These are phyloP conservation scores for Marasmius oreades DNA, from an alignment of 1,284 basidiomycete genomes.

Conservation along the genomic window DNA sequence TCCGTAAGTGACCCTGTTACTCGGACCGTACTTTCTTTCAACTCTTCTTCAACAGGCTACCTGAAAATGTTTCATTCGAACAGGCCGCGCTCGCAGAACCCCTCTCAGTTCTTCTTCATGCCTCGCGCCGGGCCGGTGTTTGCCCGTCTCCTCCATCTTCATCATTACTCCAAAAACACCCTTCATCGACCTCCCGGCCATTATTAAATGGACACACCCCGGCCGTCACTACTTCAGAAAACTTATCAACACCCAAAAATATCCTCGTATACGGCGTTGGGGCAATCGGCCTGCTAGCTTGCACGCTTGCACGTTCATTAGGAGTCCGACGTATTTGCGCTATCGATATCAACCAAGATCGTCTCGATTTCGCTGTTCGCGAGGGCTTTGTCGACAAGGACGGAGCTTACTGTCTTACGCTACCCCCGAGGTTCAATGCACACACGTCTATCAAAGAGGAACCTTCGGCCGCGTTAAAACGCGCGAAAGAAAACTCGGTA, in stretches of 20 bases:
- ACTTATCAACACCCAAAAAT: conserved; percentile 34
- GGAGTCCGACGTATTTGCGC: conserved; percentile 74
- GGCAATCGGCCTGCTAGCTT: conserved; percentile 88
- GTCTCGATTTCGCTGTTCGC: conserved; percentile 72
- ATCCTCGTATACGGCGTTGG: conserved; percentile 91
- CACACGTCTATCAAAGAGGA: conserved; percentile 8
- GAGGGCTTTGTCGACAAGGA: conserved; percentile 68
- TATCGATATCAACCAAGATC: conserved; percentile 81
- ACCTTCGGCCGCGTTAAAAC: conserved; percentile 17
- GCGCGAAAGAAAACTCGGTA: conserved; percentile 58
- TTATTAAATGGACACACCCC: conserved; percentile 6
- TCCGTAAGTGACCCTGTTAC: conserved; percentile 55
- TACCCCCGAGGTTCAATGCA: conserved; percentile 42
- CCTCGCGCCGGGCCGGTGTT: conserved; percentile 67
- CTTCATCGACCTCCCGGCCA: not conserved
- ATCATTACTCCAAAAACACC: conserved; percentile 4
- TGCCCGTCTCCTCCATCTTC: conserved; percentile 17
- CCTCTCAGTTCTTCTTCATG: conserved; percentile 86
- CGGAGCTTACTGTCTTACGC: conserved; percentile 69
- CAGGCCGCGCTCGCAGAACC: conserved; percentile 89
- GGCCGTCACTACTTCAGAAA: conserved; percentile 27
- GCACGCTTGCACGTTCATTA: conserved; percentile 68
- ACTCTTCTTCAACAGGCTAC: conserved; percentile 51
- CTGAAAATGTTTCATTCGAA: conserved; percentile 71
- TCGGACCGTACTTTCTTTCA: not conserved